These are phyloP conservation scores for Xerocomus amazonicus DNA, from an alignment of 1,284 basidiomycete species.

Conservation along the genomic window DNA sequence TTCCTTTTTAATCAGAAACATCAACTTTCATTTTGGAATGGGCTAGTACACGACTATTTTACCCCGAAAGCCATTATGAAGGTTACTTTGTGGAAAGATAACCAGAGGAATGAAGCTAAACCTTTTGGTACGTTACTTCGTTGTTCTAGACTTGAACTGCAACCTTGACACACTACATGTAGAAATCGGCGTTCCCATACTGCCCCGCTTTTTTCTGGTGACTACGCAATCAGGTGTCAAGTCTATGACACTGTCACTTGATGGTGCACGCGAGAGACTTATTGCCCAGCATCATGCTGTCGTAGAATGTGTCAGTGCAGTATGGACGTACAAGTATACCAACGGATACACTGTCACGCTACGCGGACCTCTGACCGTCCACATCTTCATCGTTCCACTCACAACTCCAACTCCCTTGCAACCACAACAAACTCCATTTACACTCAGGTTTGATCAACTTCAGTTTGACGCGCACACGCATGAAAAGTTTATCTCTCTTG, in stretches of 20 bases:
- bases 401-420: slow-evolving; percentile 12
- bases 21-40: slow-evolving; percentile 60
- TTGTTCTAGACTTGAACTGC: not conserved
- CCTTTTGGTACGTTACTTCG: slow-evolving; percentile 59
- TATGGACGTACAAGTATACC: slow-evolving; percentile 73
- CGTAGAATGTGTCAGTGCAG: slow-evolving; percentile 63
- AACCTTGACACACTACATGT: slow-evolving; percentile 12
- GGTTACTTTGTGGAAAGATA: slow-evolving; percentile 78
- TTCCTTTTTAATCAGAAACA: slow-evolving; percentile 47
- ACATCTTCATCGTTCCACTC: slow-evolving; percentile 45
- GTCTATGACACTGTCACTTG: slow-evolving; percentile 68
- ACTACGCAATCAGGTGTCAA: slow-evolving; percentile 77
- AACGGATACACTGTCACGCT: slow-evolving; percentile 74
- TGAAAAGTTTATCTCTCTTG: slow-evolving; percentile 65
- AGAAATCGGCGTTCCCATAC: slow-evolving; percentile 73
- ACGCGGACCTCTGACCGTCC: slow-evolving; percentile 63
- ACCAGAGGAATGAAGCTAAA: slow-evolving; percentile 68
- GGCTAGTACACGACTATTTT: slow-evolving; percentile 62
- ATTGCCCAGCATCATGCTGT: slow-evolving; percentile 47
- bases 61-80: slow-evolving; percentile 63
- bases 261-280: slow-evolving; percentile 65
- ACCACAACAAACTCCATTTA: slow-evolving; percentile 23
- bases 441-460: slow-evolving; percentile 63
- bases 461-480: slow-evolving; percentile 65
- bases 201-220: slow-evolving; percentile 79